Evolutionary conservation across 2,329 filamentous ascomycete genomes (phyloP).

Genomic region (Neopestalotiopsis rosae): DNA sequence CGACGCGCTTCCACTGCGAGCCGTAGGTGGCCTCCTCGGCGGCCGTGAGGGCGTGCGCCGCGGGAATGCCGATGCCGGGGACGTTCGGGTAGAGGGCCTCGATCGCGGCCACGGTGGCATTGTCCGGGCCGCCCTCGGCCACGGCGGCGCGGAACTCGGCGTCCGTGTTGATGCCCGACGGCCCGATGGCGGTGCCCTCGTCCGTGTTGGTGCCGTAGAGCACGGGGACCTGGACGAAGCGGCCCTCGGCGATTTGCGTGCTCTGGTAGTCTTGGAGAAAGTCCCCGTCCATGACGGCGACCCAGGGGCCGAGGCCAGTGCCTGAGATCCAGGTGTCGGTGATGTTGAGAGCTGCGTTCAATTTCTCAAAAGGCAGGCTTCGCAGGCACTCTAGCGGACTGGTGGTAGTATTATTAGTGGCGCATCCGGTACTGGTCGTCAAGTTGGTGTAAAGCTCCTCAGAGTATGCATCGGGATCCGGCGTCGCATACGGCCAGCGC

Average conservation of each 20-base stretch:
- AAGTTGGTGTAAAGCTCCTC: slow-evolving; percentile 37
- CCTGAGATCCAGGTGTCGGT: slow-evolving; percentile 33
- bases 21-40: slow-evolving; percentile 34
- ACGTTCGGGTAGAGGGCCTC: slow-evolving; percentile 55
- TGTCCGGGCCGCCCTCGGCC: slow-evolving; percentile 39
- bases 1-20: slow-evolving; percentile 47
- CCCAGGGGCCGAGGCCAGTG: slow-evolving; percentile 39
- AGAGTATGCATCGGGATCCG: not conserved
- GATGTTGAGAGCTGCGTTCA: slow-evolving; percentile 40
- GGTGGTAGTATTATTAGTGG: slow-evolving; percentile 13
- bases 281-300: slow-evolving; percentile 50
- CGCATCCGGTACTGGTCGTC: slow-evolving; percentile 31
- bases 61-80: slow-evolving; percentile 50
- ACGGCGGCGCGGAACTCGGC: slow-evolving; percentile 48
- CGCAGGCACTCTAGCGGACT: slow-evolving; percentile 45
- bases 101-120: slow-evolving; percentile 46
- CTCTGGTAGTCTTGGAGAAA: slow-evolving; percentile 54
- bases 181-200: slow-evolving; percentile 50
- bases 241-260: slow-evolving; percentile 44
- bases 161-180: slow-evolving; percentile 43
- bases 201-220: slow-evolving; percentile 55
- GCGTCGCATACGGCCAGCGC: slow-evolving; percentile 2
- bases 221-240: slow-evolving; percentile 49
- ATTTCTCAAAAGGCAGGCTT: slow-evolving; percentile 32
- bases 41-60: slow-evolving; percentile 38